phyloP scores from a whole-genome alignment of 805 yeast species.

The Kregervanrija delftensis region DNA sequence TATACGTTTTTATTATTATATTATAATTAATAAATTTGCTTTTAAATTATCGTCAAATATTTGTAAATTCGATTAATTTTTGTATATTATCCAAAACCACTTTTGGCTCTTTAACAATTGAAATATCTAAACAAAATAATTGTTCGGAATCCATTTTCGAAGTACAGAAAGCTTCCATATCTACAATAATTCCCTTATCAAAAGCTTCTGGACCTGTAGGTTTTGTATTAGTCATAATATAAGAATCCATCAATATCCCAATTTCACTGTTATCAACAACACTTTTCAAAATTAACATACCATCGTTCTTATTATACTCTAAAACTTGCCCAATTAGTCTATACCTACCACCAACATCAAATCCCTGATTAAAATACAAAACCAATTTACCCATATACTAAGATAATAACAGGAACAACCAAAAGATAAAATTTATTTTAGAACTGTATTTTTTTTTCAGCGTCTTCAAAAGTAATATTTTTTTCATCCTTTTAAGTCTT shows the following conservation, averaged over 20 bases:
- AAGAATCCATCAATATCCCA: slow-evolving; percentile 8
- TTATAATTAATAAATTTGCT: neutral
- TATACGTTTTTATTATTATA: no score
- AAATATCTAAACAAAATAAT: slow-evolving; percentile 16
- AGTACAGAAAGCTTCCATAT: slow-evolving; percentile 14
- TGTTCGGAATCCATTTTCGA: slow-evolving; percentile 6
- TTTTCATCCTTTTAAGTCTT: neutral
- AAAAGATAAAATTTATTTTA: neutral
- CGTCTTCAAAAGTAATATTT: neutral
- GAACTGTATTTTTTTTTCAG: neutral
- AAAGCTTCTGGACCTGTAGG: slow-evolving; percentile 6
- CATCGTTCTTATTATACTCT: slow-evolving; percentile 13
- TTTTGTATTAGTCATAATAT: slow-evolving; percentile 7
- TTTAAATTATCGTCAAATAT: neutral
- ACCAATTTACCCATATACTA: neutral
- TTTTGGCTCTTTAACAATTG: slow-evolving; percentile 15
- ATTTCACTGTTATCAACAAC: slow-evolving; percentile 6
- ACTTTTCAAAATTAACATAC: slow-evolving; percentile 11
- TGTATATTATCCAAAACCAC: slow-evolving; percentile 10
- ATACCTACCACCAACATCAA: no score
- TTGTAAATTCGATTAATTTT: slow-evolving; percentile 11
- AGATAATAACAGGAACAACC: neutral
- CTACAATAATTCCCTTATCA: slow-evolving; percentile 18
- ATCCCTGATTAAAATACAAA: neutral
- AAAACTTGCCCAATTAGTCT: slow-evolving; percentile 14